Percentiles rank a stretch among this genome's conserved stretches.
Conservation (phyloP, 768 basidiomycete species). For the Galerina marginata region DNA sequence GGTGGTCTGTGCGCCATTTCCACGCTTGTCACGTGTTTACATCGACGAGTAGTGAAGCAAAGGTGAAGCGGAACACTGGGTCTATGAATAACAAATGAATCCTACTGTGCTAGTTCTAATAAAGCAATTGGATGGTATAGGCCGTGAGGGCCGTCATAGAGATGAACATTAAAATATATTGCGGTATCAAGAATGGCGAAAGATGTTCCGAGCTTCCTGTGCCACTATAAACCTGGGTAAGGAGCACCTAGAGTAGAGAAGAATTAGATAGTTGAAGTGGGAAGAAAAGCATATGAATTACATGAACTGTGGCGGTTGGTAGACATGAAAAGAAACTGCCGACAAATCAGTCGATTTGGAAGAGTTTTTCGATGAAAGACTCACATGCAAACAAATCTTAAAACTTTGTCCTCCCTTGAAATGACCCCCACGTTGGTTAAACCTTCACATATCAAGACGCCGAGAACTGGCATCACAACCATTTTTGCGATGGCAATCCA, state of each 20-base stretch:
- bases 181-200: slow-evolving; percentile 67
- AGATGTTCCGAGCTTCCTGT: slow-evolving; percentile 68
- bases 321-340: slow-evolving; percentile 62
- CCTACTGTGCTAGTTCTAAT: slow-evolving; percentile 30
- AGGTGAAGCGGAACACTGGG: background rate
- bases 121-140: slow-evolving; percentile 48
- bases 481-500: slow-evolving; percentile 59
- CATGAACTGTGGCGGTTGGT: slow-evolving; percentile 66
- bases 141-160: slow-evolving; percentile 56
- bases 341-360: background rate
- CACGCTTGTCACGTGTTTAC: slow-evolving; percentile 20
- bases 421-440: slow-evolving; percentile 55
- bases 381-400: slow-evolving; percentile 74
- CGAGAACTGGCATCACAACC: slow-evolving; percentile 63
- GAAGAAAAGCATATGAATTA: slow-evolving; percentile 21
- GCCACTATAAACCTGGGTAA: slow-evolving; percentile 71
- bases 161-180: slow-evolving; percentile 57
- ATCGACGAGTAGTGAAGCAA: background rate
- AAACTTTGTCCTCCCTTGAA: slow-evolving; percentile 54
- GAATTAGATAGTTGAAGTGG: background rate
- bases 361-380: slow-evolving; percentile 27
- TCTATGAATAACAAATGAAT: background rate
- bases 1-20: slow-evolving; percentile 36
- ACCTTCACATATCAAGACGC: slow-evolving; percentile 59
- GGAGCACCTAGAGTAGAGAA: slow-evolving; percentile 48